Evolutionary conservation across 2,329 filamentous ascomycete species (phyloP).

Genomic region (Aspergillus viridinutans): DNA sequence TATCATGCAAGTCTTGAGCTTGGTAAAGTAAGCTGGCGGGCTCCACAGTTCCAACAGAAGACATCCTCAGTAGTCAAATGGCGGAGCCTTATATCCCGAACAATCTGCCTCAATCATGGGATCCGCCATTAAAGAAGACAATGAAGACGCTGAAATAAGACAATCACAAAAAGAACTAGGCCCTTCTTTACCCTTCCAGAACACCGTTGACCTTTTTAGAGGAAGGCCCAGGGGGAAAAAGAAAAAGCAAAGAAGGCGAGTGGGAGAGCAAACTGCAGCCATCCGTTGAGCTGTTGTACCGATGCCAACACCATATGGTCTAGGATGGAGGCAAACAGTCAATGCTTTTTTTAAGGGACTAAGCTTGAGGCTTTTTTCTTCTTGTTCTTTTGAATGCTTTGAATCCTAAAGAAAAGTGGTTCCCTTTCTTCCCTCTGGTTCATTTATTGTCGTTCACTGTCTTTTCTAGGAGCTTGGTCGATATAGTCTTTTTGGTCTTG

Average conservation of each 20-base stretch:
- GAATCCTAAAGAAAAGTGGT: not conserved
- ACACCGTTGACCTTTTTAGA: not conserved
- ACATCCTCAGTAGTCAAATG: not conserved
- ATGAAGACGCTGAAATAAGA: not conserved
- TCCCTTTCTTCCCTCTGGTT: not conserved
- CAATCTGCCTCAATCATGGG: not conserved
- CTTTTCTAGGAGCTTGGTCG: not conserved
- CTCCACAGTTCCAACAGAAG: not conserved
- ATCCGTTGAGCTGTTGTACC: constrained; percentile 22
- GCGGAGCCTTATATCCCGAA: not conserved
- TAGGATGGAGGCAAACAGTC: not conserved
- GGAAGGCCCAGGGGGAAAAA: not conserved
- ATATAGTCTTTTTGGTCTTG: not conserved
- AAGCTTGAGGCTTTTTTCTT: constrained; percentile 1
- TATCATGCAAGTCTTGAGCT: not conserved
- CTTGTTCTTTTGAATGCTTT: constrained; percentile 2
- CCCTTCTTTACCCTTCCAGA: not conserved
- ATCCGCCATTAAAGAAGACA: not conserved
- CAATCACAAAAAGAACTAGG: not conserved
- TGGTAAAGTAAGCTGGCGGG: not conserved
- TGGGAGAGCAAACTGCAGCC: constrained; percentile 18
- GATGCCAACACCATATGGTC: constrained; percentile 12
- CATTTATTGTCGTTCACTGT: not conserved
- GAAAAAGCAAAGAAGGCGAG: constrained; percentile 6
- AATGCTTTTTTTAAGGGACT: not conserved